Conservation (phyloP, 331 rosid species). For the Malus hybrid region DNA sequence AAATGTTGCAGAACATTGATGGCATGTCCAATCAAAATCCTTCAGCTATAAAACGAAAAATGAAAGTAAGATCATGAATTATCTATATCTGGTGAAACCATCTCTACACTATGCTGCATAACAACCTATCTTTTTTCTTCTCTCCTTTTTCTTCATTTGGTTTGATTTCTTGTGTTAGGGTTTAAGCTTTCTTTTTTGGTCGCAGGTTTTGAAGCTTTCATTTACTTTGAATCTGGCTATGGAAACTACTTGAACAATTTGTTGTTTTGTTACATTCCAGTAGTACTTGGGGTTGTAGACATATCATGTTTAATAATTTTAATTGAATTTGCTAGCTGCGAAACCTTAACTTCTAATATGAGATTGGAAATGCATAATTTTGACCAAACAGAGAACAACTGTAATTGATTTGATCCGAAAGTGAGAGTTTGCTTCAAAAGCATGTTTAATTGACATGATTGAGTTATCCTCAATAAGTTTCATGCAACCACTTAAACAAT, state of each 20-base stretch:
- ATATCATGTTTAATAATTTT: neutral
- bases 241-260: neutral
- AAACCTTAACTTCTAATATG: constrained; percentile 14
- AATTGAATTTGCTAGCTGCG: neutral
- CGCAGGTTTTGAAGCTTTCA: neutral
- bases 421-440: constrained; percentile 41
- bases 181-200: neutral
- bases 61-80: neutral
- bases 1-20: neutral
- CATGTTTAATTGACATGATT: constrained; percentile 39
- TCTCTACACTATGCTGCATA: neutral
- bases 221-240: neutral
- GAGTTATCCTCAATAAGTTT: constrained; percentile 34
- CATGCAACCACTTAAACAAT: constrained; percentile 50
- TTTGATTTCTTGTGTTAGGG: neutral
- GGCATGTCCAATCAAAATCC: neutral
- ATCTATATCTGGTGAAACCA: neutral
- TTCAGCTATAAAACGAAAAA: neutral
- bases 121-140: neutral
- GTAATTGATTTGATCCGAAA: neutral
- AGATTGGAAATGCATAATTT: constrained; percentile 5
- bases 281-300: neutral
- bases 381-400: constrained; percentile 5
- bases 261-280: neutral
- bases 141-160: neutral